Conservation (phyloP, 2,329 filamentous ascomycete genomes). For the Rhynchosporium graminicola region DNA sequence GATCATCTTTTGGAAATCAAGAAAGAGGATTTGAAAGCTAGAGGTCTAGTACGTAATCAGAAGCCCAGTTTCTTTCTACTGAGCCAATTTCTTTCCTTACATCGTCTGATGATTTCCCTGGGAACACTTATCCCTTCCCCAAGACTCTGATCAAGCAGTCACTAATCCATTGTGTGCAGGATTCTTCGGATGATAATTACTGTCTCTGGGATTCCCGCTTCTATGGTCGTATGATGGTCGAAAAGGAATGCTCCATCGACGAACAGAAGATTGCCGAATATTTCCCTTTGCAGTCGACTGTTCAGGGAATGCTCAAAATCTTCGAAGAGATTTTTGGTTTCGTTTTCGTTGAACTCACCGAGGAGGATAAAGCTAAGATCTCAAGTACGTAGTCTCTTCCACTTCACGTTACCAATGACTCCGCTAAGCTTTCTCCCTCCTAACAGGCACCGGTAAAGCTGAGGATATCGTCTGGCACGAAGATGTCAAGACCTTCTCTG, state of each 20-base stretch:
- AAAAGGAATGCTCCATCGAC: conserved; percentile 78
- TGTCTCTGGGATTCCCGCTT: conserved; percentile 83
- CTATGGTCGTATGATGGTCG: conserved; percentile 78
- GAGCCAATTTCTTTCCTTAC: too few species aligned
- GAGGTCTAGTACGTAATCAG: conserved; percentile 45
- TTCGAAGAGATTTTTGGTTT: conserved; percentile 83
- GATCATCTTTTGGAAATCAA: conserved; percentile 72
- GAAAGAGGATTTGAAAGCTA: conserved; percentile 64
- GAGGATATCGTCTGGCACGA: conserved; percentile 71
- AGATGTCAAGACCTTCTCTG: conserved; percentile 79
- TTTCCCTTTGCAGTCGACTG: conserved; percentile 74
- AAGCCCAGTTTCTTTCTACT: too few species aligned
- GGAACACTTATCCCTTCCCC: too few species aligned
- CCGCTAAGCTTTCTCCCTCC: conserved; percentile 8
- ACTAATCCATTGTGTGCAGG: conserved; percentile 18
- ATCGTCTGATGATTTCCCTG: too few species aligned
- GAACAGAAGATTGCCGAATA: conserved; percentile 81
- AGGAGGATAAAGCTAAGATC: conserved; percentile 57
- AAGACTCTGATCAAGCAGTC: too few species aligned
- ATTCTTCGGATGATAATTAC: conserved; percentile 65
- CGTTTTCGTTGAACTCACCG: conserved; percentile 71
- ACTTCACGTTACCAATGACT: not conserved
- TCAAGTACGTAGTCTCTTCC: conserved; percentile 27
- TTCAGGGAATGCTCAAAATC: conserved; percentile 77
- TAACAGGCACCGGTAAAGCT: conserved; percentile 34